phyloP scores from a whole-genome alignment of 176 grass and related monocot species.

The Secale cereale region DNA sequence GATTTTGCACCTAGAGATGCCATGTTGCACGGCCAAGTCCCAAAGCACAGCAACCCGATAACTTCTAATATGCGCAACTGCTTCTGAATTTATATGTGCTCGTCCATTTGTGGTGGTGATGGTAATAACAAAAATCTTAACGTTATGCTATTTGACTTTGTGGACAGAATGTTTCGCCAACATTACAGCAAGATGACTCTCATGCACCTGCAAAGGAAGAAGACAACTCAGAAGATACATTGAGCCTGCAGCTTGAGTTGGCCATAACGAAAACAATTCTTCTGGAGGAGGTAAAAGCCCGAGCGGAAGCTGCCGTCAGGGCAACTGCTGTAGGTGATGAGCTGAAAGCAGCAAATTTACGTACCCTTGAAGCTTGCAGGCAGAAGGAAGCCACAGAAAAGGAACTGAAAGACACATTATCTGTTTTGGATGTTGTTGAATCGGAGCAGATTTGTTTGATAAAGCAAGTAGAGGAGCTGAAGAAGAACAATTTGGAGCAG shows the following conservation, averaged over 20 bases:
- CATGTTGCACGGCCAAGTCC: background rate
- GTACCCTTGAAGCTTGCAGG: slow-evolving; percentile 20
- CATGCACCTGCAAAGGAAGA: background rate
- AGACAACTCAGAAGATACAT: slow-evolving; percentile 21
- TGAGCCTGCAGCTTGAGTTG: slow-evolving; percentile 68
- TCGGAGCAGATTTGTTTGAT: slow-evolving; percentile 53
- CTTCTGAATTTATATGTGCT: background rate
- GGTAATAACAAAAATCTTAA: background rate
- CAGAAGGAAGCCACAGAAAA: slow-evolving; percentile 32
- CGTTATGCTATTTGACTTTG: background rate
- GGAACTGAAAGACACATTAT: slow-evolving; percentile 48
- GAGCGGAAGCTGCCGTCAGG: slow-evolving; percentile 37
- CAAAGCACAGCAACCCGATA: background rate
- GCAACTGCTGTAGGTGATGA: slow-evolving; percentile 27
- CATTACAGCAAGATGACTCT: background rate
- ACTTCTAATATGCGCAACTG: slow-evolving; percentile 1
- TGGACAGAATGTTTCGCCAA: slow-evolving; percentile 20
- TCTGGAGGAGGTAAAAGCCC: slow-evolving; percentile 50
- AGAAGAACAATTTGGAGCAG: slow-evolving; percentile 41
- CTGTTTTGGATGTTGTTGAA: slow-evolving; percentile 67
- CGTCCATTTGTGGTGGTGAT: background rate
- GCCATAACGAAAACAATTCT: slow-evolving; percentile 66
- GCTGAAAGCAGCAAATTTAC: slow-evolving; percentile 34
- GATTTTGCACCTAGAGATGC: background rate
- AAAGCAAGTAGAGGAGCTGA: slow-evolving; percentile 61